Conservation (phyloP, 805 yeast genomes). For the Monosporozyma yasuniensis region DNA sequence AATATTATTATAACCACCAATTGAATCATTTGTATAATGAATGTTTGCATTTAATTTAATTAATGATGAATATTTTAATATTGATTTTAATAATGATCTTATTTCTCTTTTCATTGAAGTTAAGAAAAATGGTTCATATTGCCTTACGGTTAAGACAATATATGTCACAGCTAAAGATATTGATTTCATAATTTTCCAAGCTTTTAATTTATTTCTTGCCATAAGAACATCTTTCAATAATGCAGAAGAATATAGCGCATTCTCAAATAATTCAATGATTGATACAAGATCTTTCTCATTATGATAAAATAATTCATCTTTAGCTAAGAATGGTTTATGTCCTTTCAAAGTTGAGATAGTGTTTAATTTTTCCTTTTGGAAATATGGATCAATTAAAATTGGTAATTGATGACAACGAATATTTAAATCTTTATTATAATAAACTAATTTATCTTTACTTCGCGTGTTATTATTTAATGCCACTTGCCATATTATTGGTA, state of each 20-base stretch:
- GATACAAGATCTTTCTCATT: constrained; percentile 45
- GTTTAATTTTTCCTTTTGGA: constrained; percentile 6
- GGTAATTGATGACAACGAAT: constrained; percentile 36
- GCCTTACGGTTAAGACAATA: background rate
- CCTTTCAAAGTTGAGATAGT: constrained; percentile 6
- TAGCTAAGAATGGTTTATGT: constrained; percentile 20
- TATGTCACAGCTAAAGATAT: background rate
- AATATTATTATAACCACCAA: background rate
- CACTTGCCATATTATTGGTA: constrained; percentile 13
- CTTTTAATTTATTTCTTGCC: constrained; percentile 1
- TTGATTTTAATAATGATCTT: background rate
- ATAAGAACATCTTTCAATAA: background rate
- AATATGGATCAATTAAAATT: background rate
- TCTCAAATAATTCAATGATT: background rate
- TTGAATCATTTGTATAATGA: background rate
- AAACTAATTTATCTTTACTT: constrained; percentile 38
- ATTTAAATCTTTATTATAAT: constrained; percentile 51
- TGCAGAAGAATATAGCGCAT: background rate
- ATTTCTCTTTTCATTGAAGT: background rate
- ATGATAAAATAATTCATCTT: constrained; percentile 43
- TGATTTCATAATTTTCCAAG: background rate
- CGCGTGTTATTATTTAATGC: constrained; percentile 20
- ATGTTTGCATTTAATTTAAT: background rate
- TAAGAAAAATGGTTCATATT: background rate
- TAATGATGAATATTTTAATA: background rate